Evolutionary conservation across 1,284 basidiomycete species (phyloP), one percentile per base, ranked within the genome.

Genomic region (Sporisorium iseilematis-ciliati): DNA sequence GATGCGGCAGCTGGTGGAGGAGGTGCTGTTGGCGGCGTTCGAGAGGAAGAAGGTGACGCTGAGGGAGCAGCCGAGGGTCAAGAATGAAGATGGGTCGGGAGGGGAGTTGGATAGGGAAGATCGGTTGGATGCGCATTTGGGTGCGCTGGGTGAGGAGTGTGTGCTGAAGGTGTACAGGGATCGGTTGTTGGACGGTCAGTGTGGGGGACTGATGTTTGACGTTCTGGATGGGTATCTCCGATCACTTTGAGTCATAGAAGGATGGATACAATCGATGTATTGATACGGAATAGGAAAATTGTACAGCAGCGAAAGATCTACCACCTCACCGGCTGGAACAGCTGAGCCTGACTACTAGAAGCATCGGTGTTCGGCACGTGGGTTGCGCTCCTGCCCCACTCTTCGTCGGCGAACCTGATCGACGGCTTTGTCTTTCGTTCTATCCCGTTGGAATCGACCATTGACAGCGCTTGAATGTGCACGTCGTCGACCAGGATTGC

Each of bases 401-500:
- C 33, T 7, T 55, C 33, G 3, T 57, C 26, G 2, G 42, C 55
- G 31, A 61, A 71, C 7, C 63, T 33, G 11, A 65, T 62, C 2
- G 35, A 45, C 5, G 57, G 43, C 1, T 26, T 21, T 14, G 25
- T 8, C 20, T 25, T 18, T 18, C 20, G 26, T 53, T 29, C 52
- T 57, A 20, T 55, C 12, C 38, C 59, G n/a, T 61, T 40, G 0
- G 52, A 52, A 0, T 52, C 56, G 11, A 54, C 18, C 33, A 43
- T 49, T 3, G 54, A 57, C 8, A 70, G 48, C 0, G 68, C 68
- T 12, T 70, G 68, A 20, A 70, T 62, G 7, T 65, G 56, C 14
- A 62, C 25, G 20, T 72, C 56, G 23, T 65, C 65, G 4, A 74
- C 57, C 3, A 68, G 43, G 50, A 74, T 68, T 1, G 61, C 65